These are phyloP conservation scores for Protomyces inouyei DNA, from an alignment of 1,139 yeast species.

Conservation along the genomic window DNA sequence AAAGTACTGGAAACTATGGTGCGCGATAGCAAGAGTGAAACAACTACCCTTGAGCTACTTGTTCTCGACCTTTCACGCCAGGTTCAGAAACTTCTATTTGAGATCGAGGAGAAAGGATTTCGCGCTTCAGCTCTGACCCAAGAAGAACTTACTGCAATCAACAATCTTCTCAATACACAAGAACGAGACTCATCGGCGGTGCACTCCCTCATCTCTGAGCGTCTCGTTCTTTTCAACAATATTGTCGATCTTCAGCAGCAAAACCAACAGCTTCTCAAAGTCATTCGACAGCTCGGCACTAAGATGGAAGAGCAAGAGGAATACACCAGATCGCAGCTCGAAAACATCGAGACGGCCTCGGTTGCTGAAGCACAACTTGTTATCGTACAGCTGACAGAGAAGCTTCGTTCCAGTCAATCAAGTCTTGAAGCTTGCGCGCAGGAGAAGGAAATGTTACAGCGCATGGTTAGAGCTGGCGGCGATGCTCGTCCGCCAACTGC, in stretches of 20 bases:
- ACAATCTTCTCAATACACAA: slow-evolving; percentile 33
- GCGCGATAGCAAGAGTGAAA: slow-evolving; percentile 39
- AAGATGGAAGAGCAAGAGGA: slow-evolving; percentile 57
- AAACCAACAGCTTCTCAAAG: slow-evolving; percentile 64
- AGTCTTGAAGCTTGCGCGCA: slow-evolving; percentile 51
- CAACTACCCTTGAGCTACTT: slow-evolving; percentile 41
- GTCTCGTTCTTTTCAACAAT: slow-evolving; percentile 65
- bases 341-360: slow-evolving; percentile 54
- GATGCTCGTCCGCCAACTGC: slow-evolving; percentile 34
- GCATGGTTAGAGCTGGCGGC: slow-evolving; percentile 40
- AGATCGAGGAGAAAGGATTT: slow-evolving; percentile 54
- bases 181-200: slow-evolving; percentile 36
- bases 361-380: slow-evolving; percentile 73
- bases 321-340: slow-evolving; percentile 38
- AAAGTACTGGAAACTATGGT: slow-evolving; percentile 34
- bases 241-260: slow-evolving; percentile 65
- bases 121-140: slow-evolving; percentile 53
- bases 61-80: slow-evolving; percentile 74
- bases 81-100: slow-evolving; percentile 65
- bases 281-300: slow-evolving; percentile 64
- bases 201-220: slow-evolving; percentile 56
- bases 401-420: slow-evolving; percentile 50
- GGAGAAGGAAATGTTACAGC: slow-evolving; percentile 64
- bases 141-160: slow-evolving; percentile 53
- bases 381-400: slow-evolving; percentile 60